phyloP scores from a whole-genome alignment of 2,329 filamentous ascomycete species.

The Thelonectria blattea region DNA sequence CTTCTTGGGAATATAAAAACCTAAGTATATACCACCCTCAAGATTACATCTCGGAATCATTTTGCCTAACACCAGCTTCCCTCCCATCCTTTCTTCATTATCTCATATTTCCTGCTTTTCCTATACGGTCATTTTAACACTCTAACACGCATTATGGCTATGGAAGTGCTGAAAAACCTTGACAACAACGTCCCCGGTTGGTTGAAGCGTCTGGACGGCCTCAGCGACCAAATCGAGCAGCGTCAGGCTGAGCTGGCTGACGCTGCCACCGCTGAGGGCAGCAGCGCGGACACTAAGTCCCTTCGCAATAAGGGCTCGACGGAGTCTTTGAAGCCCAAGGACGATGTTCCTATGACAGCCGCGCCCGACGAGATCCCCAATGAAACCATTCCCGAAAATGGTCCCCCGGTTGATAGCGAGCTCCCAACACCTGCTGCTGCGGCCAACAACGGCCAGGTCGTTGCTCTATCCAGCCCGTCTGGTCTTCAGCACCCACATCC shows the following conservation, averaged over 20 bases:
- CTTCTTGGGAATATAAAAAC: too few species aligned
- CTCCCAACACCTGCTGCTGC: slow-evolving; percentile 34
- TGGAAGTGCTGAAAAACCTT: slow-evolving; percentile 63
- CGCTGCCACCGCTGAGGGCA: slow-evolving; percentile 43
- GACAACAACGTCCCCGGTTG: slow-evolving; percentile 64
- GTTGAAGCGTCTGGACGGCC: slow-evolving; percentile 63
- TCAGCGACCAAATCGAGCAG: slow-evolving; percentile 65
- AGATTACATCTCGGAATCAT: too few species aligned
- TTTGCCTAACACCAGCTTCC: too few species aligned
- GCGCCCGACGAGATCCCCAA: slow-evolving; percentile 24
- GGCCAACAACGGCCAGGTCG: slow-evolving; percentile 31
- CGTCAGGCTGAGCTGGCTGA: slow-evolving; percentile 66
- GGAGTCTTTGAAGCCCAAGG: slow-evolving; percentile 58
- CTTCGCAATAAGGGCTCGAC: slow-evolving; percentile 59
- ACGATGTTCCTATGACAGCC: slow-evolving; percentile 46
- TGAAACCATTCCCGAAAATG: slow-evolving; percentile 31
- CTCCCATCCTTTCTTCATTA: too few species aligned
- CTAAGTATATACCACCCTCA: too few species aligned
- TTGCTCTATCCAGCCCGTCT: slow-evolving; percentile 28
- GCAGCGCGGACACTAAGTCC: slow-evolving; percentile 46
- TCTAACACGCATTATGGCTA: slow-evolving; percentile 44
- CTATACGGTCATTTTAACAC: too few species aligned
- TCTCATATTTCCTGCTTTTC: too few species aligned
- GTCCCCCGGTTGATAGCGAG: slow-evolving; percentile 5
- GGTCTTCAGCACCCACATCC: slow-evolving; percentile 48